Percentiles rank a stretch among this genome's conserved stretches.
Evolutionary conservation across 176 grass and related monocot species (phyloP).

Genomic region (Rhynchospora pubera): DNA sequence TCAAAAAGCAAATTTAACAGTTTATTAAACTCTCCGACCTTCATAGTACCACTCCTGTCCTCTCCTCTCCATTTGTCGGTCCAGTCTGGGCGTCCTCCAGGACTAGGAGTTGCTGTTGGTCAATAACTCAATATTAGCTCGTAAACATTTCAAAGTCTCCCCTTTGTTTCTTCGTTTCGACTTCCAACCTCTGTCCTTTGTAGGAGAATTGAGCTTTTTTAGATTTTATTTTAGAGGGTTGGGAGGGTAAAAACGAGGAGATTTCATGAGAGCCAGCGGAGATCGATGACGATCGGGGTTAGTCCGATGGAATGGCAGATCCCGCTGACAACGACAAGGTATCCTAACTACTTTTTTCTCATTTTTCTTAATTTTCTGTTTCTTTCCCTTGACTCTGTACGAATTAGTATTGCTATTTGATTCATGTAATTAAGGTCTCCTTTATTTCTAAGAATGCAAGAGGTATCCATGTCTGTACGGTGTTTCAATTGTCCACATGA

Average conservation of each 20-base stretch:
- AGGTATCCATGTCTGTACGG: neutral
- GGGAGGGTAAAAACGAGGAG: neutral
- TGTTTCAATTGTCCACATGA: neutral
- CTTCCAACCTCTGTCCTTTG: neutral
- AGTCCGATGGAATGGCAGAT: conserved; percentile 89
- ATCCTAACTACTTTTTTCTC: neutral
- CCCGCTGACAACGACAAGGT: conserved; percentile 85
- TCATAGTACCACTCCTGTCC: too few relatives aligned
- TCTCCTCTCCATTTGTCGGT: neutral
- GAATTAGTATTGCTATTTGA: neutral
- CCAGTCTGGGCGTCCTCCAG: neutral
- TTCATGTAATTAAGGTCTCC: neutral
- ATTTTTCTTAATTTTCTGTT: neutral
- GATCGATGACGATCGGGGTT: conserved; percentile 56
- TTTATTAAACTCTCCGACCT: neutral
- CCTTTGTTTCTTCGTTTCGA: neutral
- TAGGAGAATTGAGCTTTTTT: neutral
- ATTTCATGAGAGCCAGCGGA: conserved; percentile 44
- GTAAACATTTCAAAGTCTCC: conserved; percentile 4
- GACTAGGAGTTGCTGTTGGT: neutral
- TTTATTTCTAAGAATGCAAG: neutral
- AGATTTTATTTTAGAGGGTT: conserved; percentile 21
- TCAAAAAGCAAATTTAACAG: neutral
- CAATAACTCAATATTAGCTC: neutral
- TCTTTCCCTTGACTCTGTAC: neutral